Evolutionary conservation across 169 alveolate species (phyloP).

Genomic region (Cryptosporidium sp.): DNA sequence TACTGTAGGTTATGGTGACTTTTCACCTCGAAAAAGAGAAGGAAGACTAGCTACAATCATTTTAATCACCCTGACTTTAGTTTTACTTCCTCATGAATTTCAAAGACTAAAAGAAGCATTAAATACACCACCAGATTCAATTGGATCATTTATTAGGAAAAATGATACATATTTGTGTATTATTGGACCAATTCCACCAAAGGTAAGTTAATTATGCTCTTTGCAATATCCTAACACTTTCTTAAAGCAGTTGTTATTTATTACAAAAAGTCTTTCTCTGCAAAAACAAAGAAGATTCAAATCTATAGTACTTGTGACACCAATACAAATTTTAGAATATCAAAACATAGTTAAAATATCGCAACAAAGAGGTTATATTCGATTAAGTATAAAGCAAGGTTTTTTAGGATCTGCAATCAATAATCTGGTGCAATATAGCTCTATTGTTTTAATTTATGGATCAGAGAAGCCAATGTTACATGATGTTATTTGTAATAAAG

Average conservation of each 20-base stretch:
- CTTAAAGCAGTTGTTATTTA: slow-evolving; percentile 15
- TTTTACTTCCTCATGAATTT: slow-evolving; percentile 76
- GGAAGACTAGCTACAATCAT: slow-evolving; percentile 77
- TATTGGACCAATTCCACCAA: slow-evolving; percentile 78
- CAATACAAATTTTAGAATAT: slow-evolving; percentile 5
- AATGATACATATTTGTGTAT: slow-evolving; percentile 77
- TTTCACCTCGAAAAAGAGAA: slow-evolving; percentile 76
- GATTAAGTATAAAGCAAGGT: slow-evolving; percentile 31
- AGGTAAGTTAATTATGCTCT: not conserved
- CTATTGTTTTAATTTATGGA: slow-evolving; percentile 27
- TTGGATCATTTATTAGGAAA: slow-evolving; percentile 73
- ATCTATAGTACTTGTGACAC: slow-evolving; percentile 22
- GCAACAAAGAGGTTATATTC: slow-evolving; percentile 46
- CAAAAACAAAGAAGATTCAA: slow-evolving; percentile 43
- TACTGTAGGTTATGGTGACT: slow-evolving; percentile 80
- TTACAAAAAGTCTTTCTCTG: slow-evolving; percentile 10
- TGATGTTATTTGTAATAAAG: not conserved
- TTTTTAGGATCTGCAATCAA: slow-evolving; percentile 5
- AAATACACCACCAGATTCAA: slow-evolving; percentile 64
- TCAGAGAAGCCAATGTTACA: not conserved
- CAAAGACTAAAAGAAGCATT: slow-evolving; percentile 79
- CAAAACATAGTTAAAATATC: slow-evolving; percentile 48
- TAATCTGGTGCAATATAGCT: not conserved
- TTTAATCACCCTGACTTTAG: slow-evolving; percentile 75
- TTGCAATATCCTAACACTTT: not conserved